Percentiles rank a stretch among this genome's conserved stretches.
Conservation (phyloP, 1,284 basidiomycete genomes). For the Testicularia cyperi region DNA sequence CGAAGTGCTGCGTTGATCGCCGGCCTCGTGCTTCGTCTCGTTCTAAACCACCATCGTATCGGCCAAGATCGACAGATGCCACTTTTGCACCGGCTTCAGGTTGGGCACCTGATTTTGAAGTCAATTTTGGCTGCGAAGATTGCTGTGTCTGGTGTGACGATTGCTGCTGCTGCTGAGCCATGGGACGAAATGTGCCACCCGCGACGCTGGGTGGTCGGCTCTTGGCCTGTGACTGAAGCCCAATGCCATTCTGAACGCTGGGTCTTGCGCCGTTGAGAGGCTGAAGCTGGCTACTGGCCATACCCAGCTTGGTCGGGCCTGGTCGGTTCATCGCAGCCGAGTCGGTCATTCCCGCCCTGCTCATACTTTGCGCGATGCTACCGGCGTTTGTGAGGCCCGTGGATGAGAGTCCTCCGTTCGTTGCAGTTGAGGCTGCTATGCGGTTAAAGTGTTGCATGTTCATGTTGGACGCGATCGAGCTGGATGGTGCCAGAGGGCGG, state of each 20-base stretch:
- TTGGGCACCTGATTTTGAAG: neutral
- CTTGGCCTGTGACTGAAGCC: conserved; percentile 1
- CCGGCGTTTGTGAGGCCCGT: conserved; percentile 9
- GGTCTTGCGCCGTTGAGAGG: conserved; percentile 15
- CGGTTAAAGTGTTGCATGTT: conserved; percentile 42
- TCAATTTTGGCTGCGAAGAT: neutral
- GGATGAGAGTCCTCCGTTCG: conserved; percentile 3
- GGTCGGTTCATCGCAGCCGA: neutral
- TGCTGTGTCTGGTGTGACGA: neutral
- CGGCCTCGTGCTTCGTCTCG: conserved; percentile 58
- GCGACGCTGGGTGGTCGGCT: conserved; percentile 27
- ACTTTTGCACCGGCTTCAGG: neutral
- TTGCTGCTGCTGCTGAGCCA: neutral
- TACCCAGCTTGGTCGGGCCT: neutral
- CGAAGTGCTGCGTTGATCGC: conserved; percentile 30
- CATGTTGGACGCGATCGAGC: conserved; percentile 34
- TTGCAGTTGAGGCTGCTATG: conserved; percentile 13
- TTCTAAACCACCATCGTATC: conserved; percentile 60
- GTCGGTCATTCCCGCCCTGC: neutral
- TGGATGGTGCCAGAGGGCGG: conserved; percentile 22
- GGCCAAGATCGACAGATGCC: conserved; percentile 50
- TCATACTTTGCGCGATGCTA: conserved; percentile 15
- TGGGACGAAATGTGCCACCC: conserved; percentile 1
- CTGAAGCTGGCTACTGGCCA: conserved; percentile 4
- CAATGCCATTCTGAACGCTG: conserved; percentile 11